These are phyloP conservation scores for Pichia sp. DNA, from an alignment of 1,139 yeast genomes.

Conservation along the genomic window DNA sequence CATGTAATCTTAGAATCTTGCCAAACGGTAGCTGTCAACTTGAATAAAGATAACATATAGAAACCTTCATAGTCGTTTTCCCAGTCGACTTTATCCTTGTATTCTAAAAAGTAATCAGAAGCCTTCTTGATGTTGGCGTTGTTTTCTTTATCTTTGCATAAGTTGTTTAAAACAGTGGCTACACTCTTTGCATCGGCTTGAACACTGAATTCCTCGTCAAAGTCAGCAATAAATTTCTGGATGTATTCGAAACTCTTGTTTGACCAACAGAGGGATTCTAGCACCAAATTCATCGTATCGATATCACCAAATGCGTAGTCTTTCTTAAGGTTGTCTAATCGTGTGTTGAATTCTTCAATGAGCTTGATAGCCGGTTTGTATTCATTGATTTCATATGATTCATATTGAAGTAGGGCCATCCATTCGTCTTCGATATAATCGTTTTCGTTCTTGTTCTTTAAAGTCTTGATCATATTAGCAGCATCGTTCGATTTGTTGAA, in stretches of 20 bases:
- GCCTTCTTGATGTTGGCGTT: constrained; percentile 31
- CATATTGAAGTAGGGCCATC: constrained; percentile 27
- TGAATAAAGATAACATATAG: constrained; percentile 34
- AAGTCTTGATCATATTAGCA: constrained; percentile 16
- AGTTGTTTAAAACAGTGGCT: constrained; percentile 29
- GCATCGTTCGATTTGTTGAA: constrained; percentile 19
- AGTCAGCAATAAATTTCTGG: constrained; percentile 22
- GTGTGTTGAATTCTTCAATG: constrained; percentile 18
- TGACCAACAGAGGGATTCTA: constrained; percentile 30
- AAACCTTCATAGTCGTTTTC: constrained; percentile 33
- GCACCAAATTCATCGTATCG: constrained; percentile 25
- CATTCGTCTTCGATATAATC: constrained; percentile 26
- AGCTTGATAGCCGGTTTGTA: constrained; percentile 16
- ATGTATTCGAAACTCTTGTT: constrained; percentile 26
- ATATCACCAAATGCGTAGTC: constrained; percentile 23
- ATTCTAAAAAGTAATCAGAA: constrained; percentile 36
- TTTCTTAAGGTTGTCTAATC: constrained; percentile 15
- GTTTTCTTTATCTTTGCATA: constrained; percentile 15
- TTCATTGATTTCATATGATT: constrained; percentile 16
- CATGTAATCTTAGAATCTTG: constrained; percentile 30
- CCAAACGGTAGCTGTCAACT: constrained; percentile 32
- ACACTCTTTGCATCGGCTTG: constrained; percentile 30
- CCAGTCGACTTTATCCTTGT: constrained; percentile 45
- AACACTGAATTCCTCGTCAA: constrained; percentile 23
- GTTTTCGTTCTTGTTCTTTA: constrained; percentile 14